Conservation (phyloP, 2,329 filamentous ascomycete genomes). For the Alternaria ethzedia region DNA sequence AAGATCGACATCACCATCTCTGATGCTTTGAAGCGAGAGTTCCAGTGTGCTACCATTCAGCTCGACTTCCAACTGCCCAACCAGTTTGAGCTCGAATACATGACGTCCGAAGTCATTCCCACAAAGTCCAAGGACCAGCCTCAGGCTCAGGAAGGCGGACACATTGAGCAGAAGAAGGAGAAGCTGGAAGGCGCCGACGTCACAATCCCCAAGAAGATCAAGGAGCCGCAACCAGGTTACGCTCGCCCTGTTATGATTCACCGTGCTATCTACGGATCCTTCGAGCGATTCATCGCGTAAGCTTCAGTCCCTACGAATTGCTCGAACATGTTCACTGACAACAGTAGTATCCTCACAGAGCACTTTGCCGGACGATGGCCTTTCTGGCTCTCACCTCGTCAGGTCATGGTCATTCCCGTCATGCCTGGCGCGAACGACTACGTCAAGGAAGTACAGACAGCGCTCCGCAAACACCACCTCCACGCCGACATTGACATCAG, state of each 20-base stretch:
- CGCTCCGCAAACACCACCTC: conserved; percentile 72
- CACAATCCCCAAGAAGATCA: conserved; percentile 30
- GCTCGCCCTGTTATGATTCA: conserved; percentile 87
- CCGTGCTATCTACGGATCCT: conserved; percentile 76
- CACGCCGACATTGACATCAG: conserved; percentile 74
- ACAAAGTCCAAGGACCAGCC: conserved; percentile 45
- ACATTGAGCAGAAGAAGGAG: conserved; percentile 29
- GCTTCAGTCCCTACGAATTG: conserved; percentile 3
- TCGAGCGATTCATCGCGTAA: conserved; percentile 70
- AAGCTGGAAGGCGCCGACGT: conserved; percentile 22
- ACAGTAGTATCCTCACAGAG: conserved; percentile 70
- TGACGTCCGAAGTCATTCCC: conserved; percentile 69
- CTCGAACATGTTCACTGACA: conserved; percentile 14
- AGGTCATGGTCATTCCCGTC: conserved; percentile 79
- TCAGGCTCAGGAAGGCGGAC: conserved; percentile 37
- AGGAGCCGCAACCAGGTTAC: conserved; percentile 58
- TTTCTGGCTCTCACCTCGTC: conserved; percentile 85
- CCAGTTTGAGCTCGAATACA: conserved; percentile 88
- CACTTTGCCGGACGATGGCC: conserved; percentile 90
- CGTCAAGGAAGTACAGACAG: conserved; percentile 71
- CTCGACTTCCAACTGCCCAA: conserved; percentile 85
- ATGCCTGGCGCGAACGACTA: conserved; percentile 75
- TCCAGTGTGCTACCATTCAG: conserved; percentile 93
- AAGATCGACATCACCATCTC: conserved; percentile 98
- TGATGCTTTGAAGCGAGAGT: conserved; percentile 83